These are phyloP conservation scores for Leptographium wingfieldii DNA, from an alignment of 2,329 filamentous ascomycete genomes.

Conservation along the genomic window DNA sequence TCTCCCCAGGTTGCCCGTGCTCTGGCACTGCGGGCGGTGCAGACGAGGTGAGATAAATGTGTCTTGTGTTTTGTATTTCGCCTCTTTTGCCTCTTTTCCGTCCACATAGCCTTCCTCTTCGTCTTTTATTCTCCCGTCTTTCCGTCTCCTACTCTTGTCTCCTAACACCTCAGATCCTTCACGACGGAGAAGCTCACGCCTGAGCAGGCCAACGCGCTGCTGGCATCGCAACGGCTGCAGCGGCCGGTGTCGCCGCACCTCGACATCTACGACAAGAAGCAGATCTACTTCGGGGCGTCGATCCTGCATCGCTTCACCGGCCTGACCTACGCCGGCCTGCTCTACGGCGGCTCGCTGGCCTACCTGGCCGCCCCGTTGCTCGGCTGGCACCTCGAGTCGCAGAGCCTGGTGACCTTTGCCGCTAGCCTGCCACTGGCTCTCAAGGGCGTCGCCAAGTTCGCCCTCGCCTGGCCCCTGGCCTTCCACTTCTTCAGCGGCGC, in stretches of 20 bases:
- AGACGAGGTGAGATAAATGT: constrained; percentile 29
- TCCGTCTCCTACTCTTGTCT: not conserved
- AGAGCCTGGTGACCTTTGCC: constrained; percentile 47
- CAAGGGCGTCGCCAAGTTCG: constrained; percentile 45
- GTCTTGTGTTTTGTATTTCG: not conserved
- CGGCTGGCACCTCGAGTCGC: constrained; percentile 49
- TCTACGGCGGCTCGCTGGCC: constrained; percentile 69
- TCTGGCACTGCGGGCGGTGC: constrained; percentile 29
- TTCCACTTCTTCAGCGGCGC: constrained; percentile 45
- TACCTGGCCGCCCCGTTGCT: constrained; percentile 71
- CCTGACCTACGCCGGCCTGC: constrained; percentile 51
- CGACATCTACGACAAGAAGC: constrained; percentile 70
- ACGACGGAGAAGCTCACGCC: constrained; percentile 45
- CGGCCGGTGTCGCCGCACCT: constrained; percentile 82
- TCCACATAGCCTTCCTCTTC: too few species aligned
- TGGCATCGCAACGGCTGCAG: constrained; percentile 65
- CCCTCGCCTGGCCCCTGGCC: constrained; percentile 44
- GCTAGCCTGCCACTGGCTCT: constrained; percentile 44
- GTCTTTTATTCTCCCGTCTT: not conserved
- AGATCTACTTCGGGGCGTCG: constrained; percentile 69
- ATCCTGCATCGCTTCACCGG: constrained; percentile 79
- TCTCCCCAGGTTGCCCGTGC: constrained; percentile 34
- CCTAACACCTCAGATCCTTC: constrained; percentile 27
- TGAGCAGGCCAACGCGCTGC: constrained; percentile 47
- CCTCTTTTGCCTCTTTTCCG: too few species aligned